A percentile compares a stretch with the other conserved stretches of the same genome.
phyloP scores from a whole-genome alignment of 805 yeast genomes.

The Lachancea kluyveri region DNA sequence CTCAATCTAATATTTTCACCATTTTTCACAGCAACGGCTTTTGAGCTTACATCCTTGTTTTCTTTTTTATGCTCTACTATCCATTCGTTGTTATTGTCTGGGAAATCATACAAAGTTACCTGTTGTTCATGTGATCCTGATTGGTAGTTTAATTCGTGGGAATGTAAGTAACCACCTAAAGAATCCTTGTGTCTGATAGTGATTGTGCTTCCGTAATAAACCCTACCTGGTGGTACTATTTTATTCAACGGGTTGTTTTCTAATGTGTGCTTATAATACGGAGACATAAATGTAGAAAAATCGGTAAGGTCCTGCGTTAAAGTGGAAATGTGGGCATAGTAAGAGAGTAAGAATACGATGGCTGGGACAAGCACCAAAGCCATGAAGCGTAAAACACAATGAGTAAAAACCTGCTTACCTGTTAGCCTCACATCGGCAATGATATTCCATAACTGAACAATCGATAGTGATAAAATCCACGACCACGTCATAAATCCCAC shows the following conservation, averaged over 20 bases:
- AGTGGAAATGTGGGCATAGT: constrained; percentile 48
- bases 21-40: constrained; percentile 37
- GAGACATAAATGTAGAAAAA: constrained; percentile 43
- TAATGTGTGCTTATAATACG: constrained; percentile 60
- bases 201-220: constrained; percentile 66
- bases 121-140: constrained; percentile 71
- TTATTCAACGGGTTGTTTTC: constrained; percentile 30
- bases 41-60: constrained; percentile 20
- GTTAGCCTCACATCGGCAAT: constrained; percentile 61
- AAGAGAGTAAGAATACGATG: constrained; percentile 49
- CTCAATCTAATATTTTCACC: constrained; percentile 58
- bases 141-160: constrained; percentile 59
- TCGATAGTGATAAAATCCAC: constrained; percentile 51
- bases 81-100: constrained; percentile 68
- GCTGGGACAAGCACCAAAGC: constrained; percentile 50
- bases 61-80: constrained; percentile 42
- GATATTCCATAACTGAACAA: constrained; percentile 56
- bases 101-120: constrained; percentile 63
- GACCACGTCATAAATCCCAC: constrained; percentile 61
- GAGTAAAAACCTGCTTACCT: constrained; percentile 33
- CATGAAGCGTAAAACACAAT: constrained; percentile 35
- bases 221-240: constrained; percentile 58
- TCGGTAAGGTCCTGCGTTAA: constrained; percentile 28
- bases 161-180: constrained; percentile 74
- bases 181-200: constrained; percentile 65